A percentile compares a stretch with the other conserved stretches of the same genome.
phyloP scores from a whole-genome alignment of 2,329 filamentous ascomycete species.

The Emergomyces pasteurianus region DNA sequence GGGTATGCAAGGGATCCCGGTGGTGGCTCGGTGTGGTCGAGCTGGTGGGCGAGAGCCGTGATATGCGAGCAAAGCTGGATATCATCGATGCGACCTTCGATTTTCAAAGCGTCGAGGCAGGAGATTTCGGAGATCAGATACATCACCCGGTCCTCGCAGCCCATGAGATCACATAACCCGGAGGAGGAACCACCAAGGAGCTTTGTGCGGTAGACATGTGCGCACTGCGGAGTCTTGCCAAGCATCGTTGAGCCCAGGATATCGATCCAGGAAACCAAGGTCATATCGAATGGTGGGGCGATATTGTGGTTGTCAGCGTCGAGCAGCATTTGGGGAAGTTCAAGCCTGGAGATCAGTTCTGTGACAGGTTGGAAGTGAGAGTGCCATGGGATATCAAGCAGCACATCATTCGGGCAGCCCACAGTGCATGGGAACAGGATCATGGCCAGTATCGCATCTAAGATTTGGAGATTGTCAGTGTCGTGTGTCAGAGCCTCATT shows the following conservation, averaged over 20 bases:
- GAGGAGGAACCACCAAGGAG: constrained; percentile 55
- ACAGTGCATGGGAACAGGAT: constrained; percentile 93
- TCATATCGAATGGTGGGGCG: constrained; percentile 88
- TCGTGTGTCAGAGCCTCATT: constrained; percentile 70
- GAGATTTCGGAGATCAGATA: constrained; percentile 96
- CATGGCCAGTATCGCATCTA: constrained; percentile 83
- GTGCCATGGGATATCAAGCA: constrained; percentile 91
- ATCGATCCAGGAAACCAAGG: constrained; percentile 78
- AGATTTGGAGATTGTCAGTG: constrained; percentile 69
- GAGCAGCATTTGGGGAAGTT: constrained; percentile 58
- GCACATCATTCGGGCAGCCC: constrained; percentile 67
- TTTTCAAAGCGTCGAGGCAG: constrained; percentile 82
- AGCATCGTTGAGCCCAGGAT: constrained; percentile 91
- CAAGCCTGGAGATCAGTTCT: constrained; percentile 72
- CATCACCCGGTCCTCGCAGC: constrained; percentile 94
- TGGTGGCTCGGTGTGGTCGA: constrained; percentile 65
- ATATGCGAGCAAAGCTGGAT: constrained; percentile 82
- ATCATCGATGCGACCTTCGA: constrained; percentile 65
- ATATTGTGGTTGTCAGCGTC: constrained; percentile 46
- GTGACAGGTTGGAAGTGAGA: constrained; percentile 90
- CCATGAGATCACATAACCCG: constrained; percentile 87
- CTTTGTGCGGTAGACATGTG: constrained; percentile 92
- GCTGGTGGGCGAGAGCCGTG: constrained; percentile 72
- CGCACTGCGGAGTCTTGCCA: constrained; percentile 73
- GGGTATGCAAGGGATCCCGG: constrained; percentile 49